A percentile compares a stretch with the other conserved stretches of the same genome.
Evolutionary conservation across 2,329 filamentous ascomycete genomes (phyloP).

Genomic region (Apiospora saccharicola): DNA sequence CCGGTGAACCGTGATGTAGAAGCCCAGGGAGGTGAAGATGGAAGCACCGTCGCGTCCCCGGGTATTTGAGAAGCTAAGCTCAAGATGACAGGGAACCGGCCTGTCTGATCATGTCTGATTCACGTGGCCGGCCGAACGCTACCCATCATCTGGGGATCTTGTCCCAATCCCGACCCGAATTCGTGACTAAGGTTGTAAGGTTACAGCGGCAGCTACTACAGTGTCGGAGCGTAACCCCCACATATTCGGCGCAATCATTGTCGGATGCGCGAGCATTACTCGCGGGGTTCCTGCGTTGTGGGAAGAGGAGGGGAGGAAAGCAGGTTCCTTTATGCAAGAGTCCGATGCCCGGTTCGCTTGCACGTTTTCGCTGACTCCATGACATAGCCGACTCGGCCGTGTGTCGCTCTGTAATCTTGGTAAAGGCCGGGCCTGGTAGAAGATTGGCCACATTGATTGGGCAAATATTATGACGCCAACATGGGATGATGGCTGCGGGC

Average conservation of each 20-base stretch:
- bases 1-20: neutral
- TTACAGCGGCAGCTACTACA: slow-evolving; percentile 1
- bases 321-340: too few species aligned
- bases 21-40: neutral
- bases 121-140: neutral
- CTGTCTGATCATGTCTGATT: neutral
- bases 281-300: neutral
- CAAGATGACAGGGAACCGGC: neutral
- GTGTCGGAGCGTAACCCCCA: neutral
- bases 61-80: neutral
- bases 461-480: neutral
- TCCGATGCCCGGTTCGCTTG: neutral
- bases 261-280: neutral
- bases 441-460: neutral
- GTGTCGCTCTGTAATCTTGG: neutral
- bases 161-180: neutral
- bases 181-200: neutral
- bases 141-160: neutral
- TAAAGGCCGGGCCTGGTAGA: neutral
- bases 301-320: neutral
- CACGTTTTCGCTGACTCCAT: neutral
- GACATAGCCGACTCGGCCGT: neutral
- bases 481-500: neutral
- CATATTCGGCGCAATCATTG: neutral
- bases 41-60: neutral